A percentile compares a stretch with the other conserved stretches of the same genome.
phyloP scores from a whole-genome alignment of 2,329 filamentous ascomycete species.

The Colletotrichum paranaense region DNA sequence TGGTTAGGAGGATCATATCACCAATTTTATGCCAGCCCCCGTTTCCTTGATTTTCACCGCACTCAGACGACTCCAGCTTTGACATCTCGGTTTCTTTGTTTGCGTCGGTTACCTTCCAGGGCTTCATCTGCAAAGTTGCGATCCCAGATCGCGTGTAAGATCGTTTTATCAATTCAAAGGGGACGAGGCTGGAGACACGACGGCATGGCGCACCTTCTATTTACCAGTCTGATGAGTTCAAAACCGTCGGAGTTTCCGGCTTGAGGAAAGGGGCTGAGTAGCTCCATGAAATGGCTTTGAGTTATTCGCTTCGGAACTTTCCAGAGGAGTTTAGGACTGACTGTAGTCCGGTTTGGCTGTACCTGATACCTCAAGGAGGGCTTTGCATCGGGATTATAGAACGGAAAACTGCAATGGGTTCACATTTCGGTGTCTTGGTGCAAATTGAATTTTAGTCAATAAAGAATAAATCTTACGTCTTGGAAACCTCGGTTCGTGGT shows the following conservation, averaged over 20 bases:
- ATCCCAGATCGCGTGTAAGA: slow-evolving; percentile 28
- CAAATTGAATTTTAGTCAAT: background rate
- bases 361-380: slow-evolving; percentile 8
- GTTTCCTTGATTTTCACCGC: background rate
- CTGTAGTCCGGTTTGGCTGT: background rate
- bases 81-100: background rate
- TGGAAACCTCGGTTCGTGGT: slow-evolving; percentile 1
- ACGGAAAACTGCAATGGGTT: background rate
- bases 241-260: background rate
- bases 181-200: background rate
- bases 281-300: background rate
- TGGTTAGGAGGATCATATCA: slow-evolving; percentile 2
- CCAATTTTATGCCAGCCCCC: slow-evolving; percentile 4
- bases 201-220: background rate
- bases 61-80: background rate
- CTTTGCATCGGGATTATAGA: background rate
- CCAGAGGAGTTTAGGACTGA: slow-evolving; percentile 12
- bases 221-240: background rate
- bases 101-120: background rate
- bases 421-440: background rate
- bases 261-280: slow-evolving; percentile 21
- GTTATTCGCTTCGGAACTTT: background rate
- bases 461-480: background rate
- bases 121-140: slow-evolving; percentile 27
- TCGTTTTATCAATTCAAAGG: background rate